phyloP scores from a whole-genome alignment of 805 yeast species.

The Saccharomycopsis babjevae region DNA sequence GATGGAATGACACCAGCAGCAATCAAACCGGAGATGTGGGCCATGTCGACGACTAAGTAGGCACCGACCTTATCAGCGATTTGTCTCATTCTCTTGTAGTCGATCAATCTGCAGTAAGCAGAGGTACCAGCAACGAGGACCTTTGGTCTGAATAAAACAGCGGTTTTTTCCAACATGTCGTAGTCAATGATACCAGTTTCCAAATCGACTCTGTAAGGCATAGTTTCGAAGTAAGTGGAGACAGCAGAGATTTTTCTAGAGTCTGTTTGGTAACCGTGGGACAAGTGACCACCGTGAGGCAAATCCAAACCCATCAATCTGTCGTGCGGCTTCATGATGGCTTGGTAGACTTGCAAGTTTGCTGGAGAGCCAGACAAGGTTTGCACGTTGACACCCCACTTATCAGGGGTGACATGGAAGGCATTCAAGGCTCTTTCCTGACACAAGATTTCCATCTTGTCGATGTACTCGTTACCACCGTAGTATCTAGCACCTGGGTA shows the following conservation, averaged over 20 bases:
- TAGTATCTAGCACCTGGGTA: conserved; percentile 97
- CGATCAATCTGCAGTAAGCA: conserved; percentile 86
- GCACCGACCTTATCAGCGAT: conserved; percentile 93
- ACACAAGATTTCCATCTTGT: conserved; percentile 80
- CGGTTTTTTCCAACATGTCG: conserved; percentile 74
- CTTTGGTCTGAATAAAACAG: conserved; percentile 86
- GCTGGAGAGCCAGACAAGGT: conserved; percentile 96
- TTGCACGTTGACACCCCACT: conserved; percentile 98
- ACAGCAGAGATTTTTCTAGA: conserved; percentile 82
- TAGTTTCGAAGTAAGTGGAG: conserved; percentile 91
- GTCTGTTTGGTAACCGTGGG: conserved; percentile 93
- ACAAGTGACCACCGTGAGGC: conserved; percentile 97
- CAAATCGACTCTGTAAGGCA: conserved; percentile 90
- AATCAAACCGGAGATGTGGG: conserved; percentile 91
- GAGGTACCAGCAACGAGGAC: conserved; percentile 94
- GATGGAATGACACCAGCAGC: conserved; percentile 88
- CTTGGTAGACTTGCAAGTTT: conserved; percentile 84
- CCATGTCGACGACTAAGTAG: conserved; percentile 89
- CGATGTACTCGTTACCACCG: conserved; percentile 96
- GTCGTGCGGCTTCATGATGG: conserved; percentile 80
- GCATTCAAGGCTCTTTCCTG: conserved; percentile 87
- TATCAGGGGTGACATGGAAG: conserved; percentile 58
- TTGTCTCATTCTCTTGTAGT: conserved; percentile 80
- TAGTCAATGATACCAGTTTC: conserved; percentile 88
- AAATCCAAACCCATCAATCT: conserved; percentile 95